phyloP scores from a whole-genome alignment of 345 rosid species.

The Adansonia digitata region DNA sequence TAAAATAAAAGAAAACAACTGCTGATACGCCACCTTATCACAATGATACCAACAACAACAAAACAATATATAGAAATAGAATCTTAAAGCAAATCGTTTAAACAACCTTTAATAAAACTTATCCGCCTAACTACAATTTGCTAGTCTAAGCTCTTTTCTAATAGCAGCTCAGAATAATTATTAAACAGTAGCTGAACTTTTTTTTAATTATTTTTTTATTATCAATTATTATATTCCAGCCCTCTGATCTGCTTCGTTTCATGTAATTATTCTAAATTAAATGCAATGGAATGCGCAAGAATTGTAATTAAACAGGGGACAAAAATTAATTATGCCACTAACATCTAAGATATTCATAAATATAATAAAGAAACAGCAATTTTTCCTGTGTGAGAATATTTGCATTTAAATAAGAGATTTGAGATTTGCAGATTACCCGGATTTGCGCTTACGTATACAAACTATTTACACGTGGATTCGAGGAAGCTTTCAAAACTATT shows the following conservation, averaged over 20 bases:
- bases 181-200: not conserved
- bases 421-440: slow-evolving; percentile 10
- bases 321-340: not conserved
- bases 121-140: not conserved
- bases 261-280: not conserved
- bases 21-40: not conserved
- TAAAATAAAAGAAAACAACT: not conserved
- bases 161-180: not conserved
- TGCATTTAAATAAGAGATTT: slow-evolving; percentile 15
- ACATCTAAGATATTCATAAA: not conserved
- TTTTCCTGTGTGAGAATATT: slow-evolving; percentile 20
- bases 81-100: slow-evolving; percentile 1
- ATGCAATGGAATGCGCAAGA: not conserved
- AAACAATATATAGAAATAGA: not conserved
- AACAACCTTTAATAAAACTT: slow-evolving; percentile 1
- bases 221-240: not conserved
- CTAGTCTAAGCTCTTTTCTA: not conserved
- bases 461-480: not conserved
- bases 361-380: not conserved
- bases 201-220: not conserved
- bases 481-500: not conserved
- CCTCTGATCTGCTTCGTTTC: not conserved
- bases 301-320: not conserved
- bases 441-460: not conserved
- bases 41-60: not conserved